Evolutionary conservation across 108 stramenopile species (phyloP), one percentile per base, ranked within the genome.

Genomic region (Discostella pseudostelligera): DNA sequence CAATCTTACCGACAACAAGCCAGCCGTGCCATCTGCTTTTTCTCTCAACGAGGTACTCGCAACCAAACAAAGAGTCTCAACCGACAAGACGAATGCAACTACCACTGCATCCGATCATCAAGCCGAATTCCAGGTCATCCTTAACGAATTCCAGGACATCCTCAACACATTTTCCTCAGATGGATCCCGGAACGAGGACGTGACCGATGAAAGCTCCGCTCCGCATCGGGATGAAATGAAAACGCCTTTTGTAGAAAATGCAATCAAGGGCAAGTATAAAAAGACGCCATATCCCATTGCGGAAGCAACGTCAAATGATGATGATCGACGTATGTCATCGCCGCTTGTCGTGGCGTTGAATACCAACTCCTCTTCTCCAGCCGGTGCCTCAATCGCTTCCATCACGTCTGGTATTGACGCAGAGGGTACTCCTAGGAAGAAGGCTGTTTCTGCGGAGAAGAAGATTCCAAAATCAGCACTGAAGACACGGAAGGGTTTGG

Each of bases 401-500:
- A 57, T 42, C 14, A 50, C 59, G 40, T 46, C 53, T 1, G 14
- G 36, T 3, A 44, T 22, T 32, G 39, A 55, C 36, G 24, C 39
- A 11, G 44, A 28, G 6, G 0, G 20, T 9, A 32, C 21, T n/a
- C n/a, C n/a, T 36, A 39, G 47, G 13, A 75, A 67, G 56, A 62
- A 57, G 39, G 13, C 63, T 10, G 56, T 60, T 43, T 55, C 67
- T 3, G 55, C 62, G 37, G 29, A 60, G 21, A 75, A 75, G 28
- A 13, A n/a, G 0, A n/a, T 67, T 11, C 74, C 74, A n/a, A 75
- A 75, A 59, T 75, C 74, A 21, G 74, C 74, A 14, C 60, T 67
- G 2, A 75, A 58, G 59, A 68, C 74, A 28, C 51, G 66, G 36
- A 67, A 62, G 28, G 74, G 74, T 4, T 55, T 67, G 17, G 74